phyloP scores from a whole-genome alignment of 441 rosid genomes.

The Erodium trifolium region DNA sequence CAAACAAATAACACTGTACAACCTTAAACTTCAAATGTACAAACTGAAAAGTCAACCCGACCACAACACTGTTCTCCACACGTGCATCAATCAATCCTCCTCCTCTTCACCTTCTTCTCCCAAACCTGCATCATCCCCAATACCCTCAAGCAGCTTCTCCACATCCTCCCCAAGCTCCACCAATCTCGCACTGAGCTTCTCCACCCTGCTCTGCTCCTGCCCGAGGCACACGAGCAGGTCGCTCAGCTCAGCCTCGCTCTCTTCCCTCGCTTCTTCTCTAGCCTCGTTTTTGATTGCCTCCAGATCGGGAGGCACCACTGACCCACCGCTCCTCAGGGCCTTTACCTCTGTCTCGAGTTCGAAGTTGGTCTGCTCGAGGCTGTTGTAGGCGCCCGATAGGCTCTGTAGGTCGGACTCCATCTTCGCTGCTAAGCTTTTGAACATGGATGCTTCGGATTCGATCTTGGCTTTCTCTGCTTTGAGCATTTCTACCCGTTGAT shows the following conservation, averaged over 20 bases:
- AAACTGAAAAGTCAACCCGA: no score
- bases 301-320: slow-evolving; percentile 32
- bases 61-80: no score
- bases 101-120: slow-evolving; percentile 66
- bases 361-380: slow-evolving; percentile 72
- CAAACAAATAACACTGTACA: no score
- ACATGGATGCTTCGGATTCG: slow-evolving; percentile 60
- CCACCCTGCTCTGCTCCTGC: slow-evolving; percentile 93
- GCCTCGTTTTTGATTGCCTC: slow-evolving; percentile 75
- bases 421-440: slow-evolving; percentile 62
- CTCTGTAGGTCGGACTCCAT: slow-evolving; percentile 77
- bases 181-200: slow-evolving; percentile 60
- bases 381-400: slow-evolving; percentile 84
- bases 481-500: slow-evolving; percentile 60
- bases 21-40: no score
- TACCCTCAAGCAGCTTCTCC: slow-evolving; percentile 70
- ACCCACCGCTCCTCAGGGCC: slow-evolving; percentile 56
- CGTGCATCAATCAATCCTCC: slow-evolving; percentile 34
- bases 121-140: slow-evolving; percentile 72
- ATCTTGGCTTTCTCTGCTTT: slow-evolving; percentile 63
- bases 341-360: slow-evolving; percentile 69
- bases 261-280: slow-evolving; percentile 89
- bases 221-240: slow-evolving; percentile 96
- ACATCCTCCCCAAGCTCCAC: slow-evolving; percentile 78
- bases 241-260: slow-evolving; percentile 83